A percentile compares a stretch with the other conserved stretches of the same genome.
Evolutionary conservation across 371 early-diverging fungal species (phyloP).

Genomic region (Choanephora cucurbitarum): DNA sequence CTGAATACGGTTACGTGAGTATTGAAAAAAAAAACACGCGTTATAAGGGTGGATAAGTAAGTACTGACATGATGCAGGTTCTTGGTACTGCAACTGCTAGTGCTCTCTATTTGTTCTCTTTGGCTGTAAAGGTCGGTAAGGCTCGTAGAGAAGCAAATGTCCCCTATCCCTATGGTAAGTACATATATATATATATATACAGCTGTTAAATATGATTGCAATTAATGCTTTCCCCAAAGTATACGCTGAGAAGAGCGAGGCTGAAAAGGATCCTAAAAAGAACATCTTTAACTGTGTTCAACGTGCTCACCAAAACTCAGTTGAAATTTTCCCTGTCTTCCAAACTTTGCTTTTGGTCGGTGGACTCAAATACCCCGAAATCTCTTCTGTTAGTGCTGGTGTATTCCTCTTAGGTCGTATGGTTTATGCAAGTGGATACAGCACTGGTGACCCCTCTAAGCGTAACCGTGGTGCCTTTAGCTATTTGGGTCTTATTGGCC

Average conservation of each 20-base stretch:
- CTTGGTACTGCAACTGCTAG: conserved; percentile 45
- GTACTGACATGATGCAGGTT: conserved; percentile 25
- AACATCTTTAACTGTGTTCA: conserved; percentile 69
- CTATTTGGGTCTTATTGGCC: conserved; percentile 43
- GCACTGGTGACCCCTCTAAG: conserved; percentile 56
- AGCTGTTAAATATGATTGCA: not conserved
- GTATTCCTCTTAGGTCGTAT: conserved; percentile 56
- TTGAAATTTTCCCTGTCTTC: conserved; percentile 39
- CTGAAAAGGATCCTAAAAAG: conserved; percentile 60
- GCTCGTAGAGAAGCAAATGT: conserved; percentile 64
- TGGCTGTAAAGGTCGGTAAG: conserved; percentile 55
- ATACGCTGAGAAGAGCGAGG: conserved; percentile 63
- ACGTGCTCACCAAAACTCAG: conserved; percentile 65
- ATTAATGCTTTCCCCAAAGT: conserved; percentile 20
- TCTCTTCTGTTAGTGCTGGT: conserved; percentile 52
- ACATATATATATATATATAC: not conserved
- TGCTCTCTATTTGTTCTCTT: conserved; percentile 42
- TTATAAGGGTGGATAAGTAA: not conserved
- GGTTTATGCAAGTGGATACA: conserved; percentile 52
- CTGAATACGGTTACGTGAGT: conserved; percentile 67
- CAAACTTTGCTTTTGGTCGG: conserved; percentile 42
- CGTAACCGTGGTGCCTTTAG: conserved; percentile 46
- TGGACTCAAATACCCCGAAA: conserved; percentile 55
- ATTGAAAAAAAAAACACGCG: not conserved
- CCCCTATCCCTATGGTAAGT: conserved; percentile 64